Percentiles rank a stretch among this genome's conserved stretches.
These are phyloP conservation scores for Candida dajiaensis DNA, from an alignment of 805 yeast genomes.

Conservation along the genomic window DNA sequence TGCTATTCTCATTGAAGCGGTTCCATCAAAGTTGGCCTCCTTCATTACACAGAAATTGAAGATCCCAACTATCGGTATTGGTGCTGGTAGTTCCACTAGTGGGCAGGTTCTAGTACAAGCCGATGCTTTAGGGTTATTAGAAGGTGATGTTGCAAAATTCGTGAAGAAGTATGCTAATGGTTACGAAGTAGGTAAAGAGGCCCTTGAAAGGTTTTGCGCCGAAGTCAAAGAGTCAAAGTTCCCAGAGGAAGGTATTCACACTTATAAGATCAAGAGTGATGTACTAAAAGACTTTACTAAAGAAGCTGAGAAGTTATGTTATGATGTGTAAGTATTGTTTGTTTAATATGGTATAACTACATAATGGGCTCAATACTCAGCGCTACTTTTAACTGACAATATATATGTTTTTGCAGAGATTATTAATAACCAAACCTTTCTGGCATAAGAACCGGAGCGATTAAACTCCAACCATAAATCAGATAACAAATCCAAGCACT, in stretches of 20 bases:
- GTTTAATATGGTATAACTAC: too few relatives aligned
- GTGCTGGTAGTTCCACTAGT: conserved; percentile 79
- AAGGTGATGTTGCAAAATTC: conserved; percentile 58
- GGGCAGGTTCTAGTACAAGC: conserved; percentile 90
- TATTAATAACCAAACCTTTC: conserved; percentile 62
- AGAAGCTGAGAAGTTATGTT: conserved; percentile 11
- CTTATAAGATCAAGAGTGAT: conserved; percentile 64
- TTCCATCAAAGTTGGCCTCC: conserved; percentile 68
- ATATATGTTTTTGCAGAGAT: too few relatives aligned
- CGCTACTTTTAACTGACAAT: too few relatives aligned
- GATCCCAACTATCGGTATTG: conserved; percentile 91
- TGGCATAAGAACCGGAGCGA: conserved; percentile 88
- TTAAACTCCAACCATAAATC: conserved; percentile 82
- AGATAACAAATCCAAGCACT: conserved; percentile 89
- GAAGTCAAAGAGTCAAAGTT: conserved; percentile 55
- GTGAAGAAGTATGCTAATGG: conserved; percentile 63
- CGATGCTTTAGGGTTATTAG: conserved; percentile 73
- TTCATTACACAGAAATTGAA: conserved; percentile 51
- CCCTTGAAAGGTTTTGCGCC: conserved; percentile 44
- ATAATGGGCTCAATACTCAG: too few relatives aligned
- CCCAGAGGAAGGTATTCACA: conserved; percentile 57
- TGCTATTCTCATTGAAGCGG: conserved; percentile 73
- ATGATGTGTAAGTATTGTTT: too few relatives aligned
- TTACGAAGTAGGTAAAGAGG: conserved; percentile 40
- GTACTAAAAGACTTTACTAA: conserved; percentile 41